Evolutionary conservation across 129 eudicot genomes (phyloP), one percentile per base, ranked within the genome.

Genomic region (Flaveria trinervia): DNA sequence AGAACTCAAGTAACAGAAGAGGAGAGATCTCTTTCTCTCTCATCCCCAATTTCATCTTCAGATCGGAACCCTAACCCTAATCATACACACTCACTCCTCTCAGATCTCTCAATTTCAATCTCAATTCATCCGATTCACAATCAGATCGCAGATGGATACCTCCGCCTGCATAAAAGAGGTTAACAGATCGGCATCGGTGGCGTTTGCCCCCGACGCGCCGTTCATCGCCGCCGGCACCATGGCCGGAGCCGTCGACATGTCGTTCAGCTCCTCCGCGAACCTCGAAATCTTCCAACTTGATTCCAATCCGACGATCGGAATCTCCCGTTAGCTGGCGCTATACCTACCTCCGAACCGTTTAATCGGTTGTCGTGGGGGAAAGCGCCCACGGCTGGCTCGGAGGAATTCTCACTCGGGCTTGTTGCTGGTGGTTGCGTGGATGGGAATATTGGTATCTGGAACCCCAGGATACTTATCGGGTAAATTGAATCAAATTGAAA

Each of bases 231-330:
- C 97, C 55, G 99, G 99, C 15, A 95, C 99, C 52, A 89, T 89
- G 99, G 99, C 99, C 0, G 99, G 99, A 45, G 97, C 97, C 74
- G 97, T 95, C 54, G 99, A 95, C 77, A 86, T 89, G 83, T 90
- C 95, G 36, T 95, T 95, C 78, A 95, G 99, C 73, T 89, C 99
- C 2, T 86, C 97, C 7, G 97, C 99, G 14, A 84, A 89, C 79
- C 92, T 95, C 55, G 99, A 95, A 70, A 91, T 95, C 52, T 95
- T 89, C 77, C 83, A 92, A 84, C 91, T 95, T 15, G 96, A 95
- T 80, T 95, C 82, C 86, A 80, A 74, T 89, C 96, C 0, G 97
- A 95, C 67, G 97, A 92, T 86, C 89, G 83, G 46, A 78, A 83
- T 26, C 75, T 95, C 72, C 83, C 89, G 12, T 57, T 89, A 28